phyloP scores from a whole-genome alignment of 1,284 basidiomycete genomes.

The Cryptococcus maquisensis region DNA sequence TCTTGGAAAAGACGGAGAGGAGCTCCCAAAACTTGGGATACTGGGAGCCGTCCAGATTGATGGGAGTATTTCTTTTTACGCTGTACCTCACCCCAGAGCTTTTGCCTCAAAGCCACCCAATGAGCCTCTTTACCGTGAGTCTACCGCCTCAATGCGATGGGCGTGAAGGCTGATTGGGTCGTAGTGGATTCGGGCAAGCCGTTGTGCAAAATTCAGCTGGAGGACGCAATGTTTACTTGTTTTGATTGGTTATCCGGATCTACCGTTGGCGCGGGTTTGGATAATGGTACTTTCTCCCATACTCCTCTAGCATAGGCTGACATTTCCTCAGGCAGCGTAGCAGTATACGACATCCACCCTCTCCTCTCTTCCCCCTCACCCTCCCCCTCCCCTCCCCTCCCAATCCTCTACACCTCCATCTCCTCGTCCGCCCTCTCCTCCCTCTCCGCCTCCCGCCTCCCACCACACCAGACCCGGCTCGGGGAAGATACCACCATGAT shows the following conservation, averaged over 20 bases:
- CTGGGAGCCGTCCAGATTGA: constrained; percentile 78
- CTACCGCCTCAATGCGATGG: constrained; percentile 24
- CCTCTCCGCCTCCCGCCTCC: constrained; percentile 22
- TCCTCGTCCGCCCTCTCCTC: constrained; percentile 24
- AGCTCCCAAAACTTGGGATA: constrained; percentile 68
- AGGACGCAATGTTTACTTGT: constrained; percentile 65
- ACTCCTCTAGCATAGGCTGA: not conserved
- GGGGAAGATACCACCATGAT: constrained; percentile 27
- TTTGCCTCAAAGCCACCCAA: constrained; percentile 18
- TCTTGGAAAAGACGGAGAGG: not conserved
- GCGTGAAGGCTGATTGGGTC: constrained; percentile 10
- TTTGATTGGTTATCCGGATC: constrained; percentile 85
- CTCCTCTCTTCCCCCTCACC: constrained; percentile 27
- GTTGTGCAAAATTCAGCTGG: constrained; percentile 63
- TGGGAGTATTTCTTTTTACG: constrained; percentile 69
- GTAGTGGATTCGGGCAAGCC: constrained; percentile 55
- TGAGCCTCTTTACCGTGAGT: constrained; percentile 31
- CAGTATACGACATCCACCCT: constrained; percentile 65
- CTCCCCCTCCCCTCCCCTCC: constrained; percentile 14
- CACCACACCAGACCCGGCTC: constrained; percentile 21
- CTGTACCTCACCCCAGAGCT: constrained; percentile 63
- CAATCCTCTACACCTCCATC: constrained; percentile 24
- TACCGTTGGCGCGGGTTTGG: constrained; percentile 69
- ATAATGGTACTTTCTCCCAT: constrained; percentile 60
- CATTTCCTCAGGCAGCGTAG: constrained; percentile 60